A percentile compares a stretch with the other conserved stretches of the same genome.
These are phyloP conservation scores for Angomonas deanei DNA, from an alignment of 208 protist species.

Conservation along the genomic window DNA sequence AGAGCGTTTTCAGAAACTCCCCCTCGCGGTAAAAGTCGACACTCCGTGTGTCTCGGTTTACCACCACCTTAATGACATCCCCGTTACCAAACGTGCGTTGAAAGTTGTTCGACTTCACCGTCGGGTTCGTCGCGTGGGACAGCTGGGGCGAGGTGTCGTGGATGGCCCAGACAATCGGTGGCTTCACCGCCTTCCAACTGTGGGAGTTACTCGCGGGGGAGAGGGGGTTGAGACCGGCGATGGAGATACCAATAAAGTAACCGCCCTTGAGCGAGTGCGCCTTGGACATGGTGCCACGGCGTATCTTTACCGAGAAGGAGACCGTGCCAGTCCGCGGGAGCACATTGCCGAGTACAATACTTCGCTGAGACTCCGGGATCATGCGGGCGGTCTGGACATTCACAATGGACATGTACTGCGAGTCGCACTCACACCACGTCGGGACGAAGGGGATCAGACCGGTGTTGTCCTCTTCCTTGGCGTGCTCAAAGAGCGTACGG, in stretches of 20 bases:
- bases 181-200: constrained; percentile 83
- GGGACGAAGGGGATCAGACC: constrained; percentile 66
- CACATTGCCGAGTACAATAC: constrained; percentile 76
- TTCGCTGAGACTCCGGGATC: constrained; percentile 76
- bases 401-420: constrained; percentile 65
- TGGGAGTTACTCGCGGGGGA: constrained; percentile 78
- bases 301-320: constrained; percentile 82
- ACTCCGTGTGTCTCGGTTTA: constrained; percentile 64
- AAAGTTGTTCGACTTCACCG: constrained; percentile 86
- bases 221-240: constrained; percentile 57
- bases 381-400: constrained; percentile 70
- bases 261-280: constrained; percentile 87
- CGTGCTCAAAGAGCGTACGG: constrained; percentile 71
- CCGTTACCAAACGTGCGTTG: constrained; percentile 81
- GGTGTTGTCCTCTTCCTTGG: constrained; percentile 20
- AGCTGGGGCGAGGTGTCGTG: constrained; percentile 89
- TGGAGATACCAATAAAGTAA: constrained; percentile 83
- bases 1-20: constrained; percentile 83
- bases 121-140: constrained; percentile 84
- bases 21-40: constrained; percentile 84
- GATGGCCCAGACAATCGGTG: constrained; percentile 86
- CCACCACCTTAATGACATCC: constrained; percentile 73
- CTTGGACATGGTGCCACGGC: constrained; percentile 68
- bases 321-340: constrained; percentile 75
- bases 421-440: constrained; percentile 75